These are phyloP conservation scores for Ploettnerulaceae sp. DNA, from an alignment of 2,329 filamentous ascomycete species.

Conservation along the genomic window DNA sequence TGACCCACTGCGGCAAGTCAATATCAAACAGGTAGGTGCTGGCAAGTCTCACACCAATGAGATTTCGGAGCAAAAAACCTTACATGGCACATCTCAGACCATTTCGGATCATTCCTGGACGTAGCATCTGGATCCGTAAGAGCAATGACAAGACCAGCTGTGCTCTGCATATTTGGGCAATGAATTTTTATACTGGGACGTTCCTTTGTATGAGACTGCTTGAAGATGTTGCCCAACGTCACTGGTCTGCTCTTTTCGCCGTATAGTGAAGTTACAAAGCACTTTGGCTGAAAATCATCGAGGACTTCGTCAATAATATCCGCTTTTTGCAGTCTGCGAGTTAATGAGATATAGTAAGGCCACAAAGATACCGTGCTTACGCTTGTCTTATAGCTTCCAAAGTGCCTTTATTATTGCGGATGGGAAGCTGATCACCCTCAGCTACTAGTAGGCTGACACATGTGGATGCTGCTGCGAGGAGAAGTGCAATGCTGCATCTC, in stretches of 20 bases:
- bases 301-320: conserved; percentile 40
- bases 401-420: conserved; percentile 24
- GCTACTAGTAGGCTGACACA: not conserved
- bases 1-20: conserved; percentile 13
- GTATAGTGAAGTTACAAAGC: conserved; percentile 47
- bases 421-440: conserved; percentile 15
- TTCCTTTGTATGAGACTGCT: conserved; percentile 28
- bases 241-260: conserved; percentile 38
- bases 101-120: conserved; percentile 46
- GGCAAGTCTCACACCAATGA: not conserved
- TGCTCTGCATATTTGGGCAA: conserved; percentile 23
- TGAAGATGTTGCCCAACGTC: conserved; percentile 41
- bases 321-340: conserved; percentile 23
- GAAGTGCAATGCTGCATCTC: not conserved
- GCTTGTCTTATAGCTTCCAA: conserved; percentile 12
- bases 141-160: conserved; percentile 40
- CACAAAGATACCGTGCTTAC: not conserved
- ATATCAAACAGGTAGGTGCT: not conserved
- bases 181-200: conserved; percentile 31
- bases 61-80: not conserved
- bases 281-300: conserved; percentile 49
- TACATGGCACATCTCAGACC: conserved; percentile 51
- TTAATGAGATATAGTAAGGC: conserved; percentile 6
- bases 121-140: conserved; percentile 57
- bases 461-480: not conserved